A percentile compares a stretch with the other conserved stretches of the same genome.
Evolutionary conservation across 78 protist genomes (phyloP).

Genomic region (Guillardia theta): DNA sequence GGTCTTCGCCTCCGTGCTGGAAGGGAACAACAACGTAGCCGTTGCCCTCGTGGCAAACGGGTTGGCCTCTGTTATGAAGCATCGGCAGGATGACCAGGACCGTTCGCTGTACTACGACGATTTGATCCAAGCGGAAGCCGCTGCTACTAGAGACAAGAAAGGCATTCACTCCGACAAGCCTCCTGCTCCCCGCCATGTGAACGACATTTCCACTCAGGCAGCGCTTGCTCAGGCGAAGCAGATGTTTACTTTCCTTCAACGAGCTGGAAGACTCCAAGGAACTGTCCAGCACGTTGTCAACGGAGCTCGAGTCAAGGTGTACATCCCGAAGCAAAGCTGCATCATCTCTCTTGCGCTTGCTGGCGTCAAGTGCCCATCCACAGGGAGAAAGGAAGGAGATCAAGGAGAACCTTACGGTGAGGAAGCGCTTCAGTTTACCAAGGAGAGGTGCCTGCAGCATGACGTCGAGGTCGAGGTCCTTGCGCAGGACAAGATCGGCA

Average conservation of each 20-base stretch:
- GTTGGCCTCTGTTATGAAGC: constrained; percentile 2
- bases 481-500: constrained; percentile 32
- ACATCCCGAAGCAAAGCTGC: neutral
- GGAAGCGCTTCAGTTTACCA: neutral
- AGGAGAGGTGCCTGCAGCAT: constrained; percentile 22
- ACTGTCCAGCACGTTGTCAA: constrained; percentile 12
- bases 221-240: constrained; percentile 8
- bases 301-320: constrained; percentile 27
- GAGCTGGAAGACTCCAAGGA: constrained; percentile 5
- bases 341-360: constrained; percentile 8
- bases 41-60: constrained; percentile 34
- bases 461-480: constrained; percentile 38
- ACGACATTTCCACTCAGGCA: neutral
- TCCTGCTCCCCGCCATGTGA: neutral
- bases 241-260: constrained; percentile 8
- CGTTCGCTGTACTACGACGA: constrained; percentile 41
- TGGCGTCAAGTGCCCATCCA: neutral
- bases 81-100: constrained; percentile 32
- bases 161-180: neutral
- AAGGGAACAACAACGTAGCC: constrained; percentile 20
- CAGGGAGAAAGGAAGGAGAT: constrained; percentile 31
- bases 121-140: neutral
- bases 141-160: constrained; percentile 14
- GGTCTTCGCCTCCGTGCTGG: neutral
- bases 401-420: constrained; percentile 1